These are phyloP conservation scores for Phanerochaete carnosa DNA, from an alignment of 768 basidiomycete genomes.

Conservation along the genomic window DNA sequence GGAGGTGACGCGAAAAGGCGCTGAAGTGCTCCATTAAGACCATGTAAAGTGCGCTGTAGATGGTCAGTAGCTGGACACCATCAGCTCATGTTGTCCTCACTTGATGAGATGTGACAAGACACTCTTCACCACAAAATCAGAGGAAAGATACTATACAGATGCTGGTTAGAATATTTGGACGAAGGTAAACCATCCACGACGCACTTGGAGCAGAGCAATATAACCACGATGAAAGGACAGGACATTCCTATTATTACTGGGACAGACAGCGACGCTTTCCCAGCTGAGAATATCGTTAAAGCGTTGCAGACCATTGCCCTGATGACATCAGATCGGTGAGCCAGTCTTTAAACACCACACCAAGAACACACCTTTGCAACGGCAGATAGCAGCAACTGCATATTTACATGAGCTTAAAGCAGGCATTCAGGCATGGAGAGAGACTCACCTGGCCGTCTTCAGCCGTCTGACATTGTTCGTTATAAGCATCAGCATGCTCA, in stretches of 20 bases:
- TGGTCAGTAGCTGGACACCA: background rate
- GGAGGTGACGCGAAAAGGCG: slow-evolving; percentile 13
- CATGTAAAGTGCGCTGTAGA: slow-evolving; percentile 16
- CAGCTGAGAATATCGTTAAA: slow-evolving; percentile 28
- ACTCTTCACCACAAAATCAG: slow-evolving; percentile 27
- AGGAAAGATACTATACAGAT: slow-evolving; percentile 30
- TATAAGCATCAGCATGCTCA: background rate
- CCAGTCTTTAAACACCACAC: background rate
- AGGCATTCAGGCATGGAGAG: no score
- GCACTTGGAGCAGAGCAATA: slow-evolving; percentile 28
- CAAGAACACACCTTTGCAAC: slow-evolving; percentile 19
- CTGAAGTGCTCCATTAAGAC: slow-evolving; percentile 26
- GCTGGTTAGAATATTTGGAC: background rate
- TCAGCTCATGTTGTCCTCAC: slow-evolving; percentile 9
- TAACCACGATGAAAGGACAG: slow-evolving; percentile 33
- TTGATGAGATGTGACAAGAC: slow-evolving; percentile 28
- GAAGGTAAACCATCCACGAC: background rate
- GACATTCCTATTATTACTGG: background rate
- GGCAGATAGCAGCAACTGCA: slow-evolving; percentile 23
- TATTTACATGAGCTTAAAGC: no score
- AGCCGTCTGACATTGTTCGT: slow-evolving; percentile 12
- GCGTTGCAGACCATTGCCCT: slow-evolving; percentile 26
- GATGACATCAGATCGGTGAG: background rate
- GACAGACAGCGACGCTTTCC: slow-evolving; percentile 15
- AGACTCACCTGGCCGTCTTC: slow-evolving; percentile 28